A percentile compares a stretch with the other conserved stretches of the same genome.
Conservation (phyloP, 23 red algal species). For the Chondrus crispus region DNA sequence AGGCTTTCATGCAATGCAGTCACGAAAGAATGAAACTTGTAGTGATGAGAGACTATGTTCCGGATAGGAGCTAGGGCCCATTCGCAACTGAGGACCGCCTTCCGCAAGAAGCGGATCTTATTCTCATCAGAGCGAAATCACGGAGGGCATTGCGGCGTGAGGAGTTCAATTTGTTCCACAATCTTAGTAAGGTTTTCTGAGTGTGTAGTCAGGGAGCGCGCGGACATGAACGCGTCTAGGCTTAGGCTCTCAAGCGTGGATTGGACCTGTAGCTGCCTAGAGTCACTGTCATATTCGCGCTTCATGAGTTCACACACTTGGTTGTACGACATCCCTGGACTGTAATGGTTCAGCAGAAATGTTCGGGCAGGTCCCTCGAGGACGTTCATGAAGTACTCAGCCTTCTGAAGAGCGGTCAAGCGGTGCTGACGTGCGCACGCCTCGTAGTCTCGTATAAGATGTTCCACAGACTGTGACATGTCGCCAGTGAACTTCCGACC, state of each 20-base stretch:
- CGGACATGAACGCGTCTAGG: constrained; percentile 25
- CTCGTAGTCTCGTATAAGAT: not conserved
- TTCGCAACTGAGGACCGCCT: not conserved
- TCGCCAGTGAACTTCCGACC: not conserved
- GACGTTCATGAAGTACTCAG: constrained; percentile 5
- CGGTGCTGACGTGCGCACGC: not conserved
- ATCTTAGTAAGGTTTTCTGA: not conserved
- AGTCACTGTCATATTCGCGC: not conserved
- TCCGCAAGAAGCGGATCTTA: constrained; percentile 8
- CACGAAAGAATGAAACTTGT: constrained; percentile 19
- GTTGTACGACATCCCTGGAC: not conserved
- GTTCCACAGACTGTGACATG: not conserved
- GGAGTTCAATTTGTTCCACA: not conserved
- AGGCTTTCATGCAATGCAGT: constrained; percentile 20
- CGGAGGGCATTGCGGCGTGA: not conserved
- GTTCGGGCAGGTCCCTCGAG: not conserved
- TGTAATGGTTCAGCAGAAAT: not conserved
- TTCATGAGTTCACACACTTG: not conserved
- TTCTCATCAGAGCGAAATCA: not conserved
- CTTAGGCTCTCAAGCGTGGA: not conserved
- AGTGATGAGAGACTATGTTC: not conserved
- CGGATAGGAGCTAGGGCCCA: constrained; percentile 25
- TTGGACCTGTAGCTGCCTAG: not conserved
- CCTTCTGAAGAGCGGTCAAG: not conserved
- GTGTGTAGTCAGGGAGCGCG: no score